A percentile compares a stretch with the other conserved stretches of the same genome.
These are phyloP conservation scores for Nepenthes mirabilis DNA, from an alignment of 148 eudicot species.

Conservation along the genomic window DNA sequence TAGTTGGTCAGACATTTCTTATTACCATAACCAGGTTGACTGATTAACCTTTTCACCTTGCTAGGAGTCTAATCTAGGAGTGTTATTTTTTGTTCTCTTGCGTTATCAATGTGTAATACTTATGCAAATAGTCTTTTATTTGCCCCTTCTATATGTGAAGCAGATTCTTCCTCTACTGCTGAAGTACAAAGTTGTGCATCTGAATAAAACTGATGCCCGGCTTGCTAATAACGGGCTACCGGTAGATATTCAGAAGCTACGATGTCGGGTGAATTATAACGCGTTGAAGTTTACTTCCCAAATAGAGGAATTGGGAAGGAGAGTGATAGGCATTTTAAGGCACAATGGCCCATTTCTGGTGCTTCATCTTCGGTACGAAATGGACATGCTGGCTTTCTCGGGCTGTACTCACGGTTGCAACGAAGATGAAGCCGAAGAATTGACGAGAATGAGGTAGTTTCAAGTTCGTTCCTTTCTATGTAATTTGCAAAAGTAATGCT, in stretches of 20 bases:
- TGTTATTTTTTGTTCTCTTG: background rate
- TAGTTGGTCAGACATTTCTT: conserved; percentile 76
- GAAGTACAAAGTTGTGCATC: conserved; percentile 56
- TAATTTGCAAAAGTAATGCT: background rate
- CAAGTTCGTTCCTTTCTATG: background rate
- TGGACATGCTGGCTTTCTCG: conserved; percentile 79
- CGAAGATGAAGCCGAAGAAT: conserved; percentile 42
- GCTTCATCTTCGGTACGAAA: conserved; percentile 70
- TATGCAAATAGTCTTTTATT: background rate
- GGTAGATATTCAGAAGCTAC: conserved; percentile 43
- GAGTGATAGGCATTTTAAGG: conserved; percentile 44
- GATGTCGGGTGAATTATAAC: conserved; percentile 53
- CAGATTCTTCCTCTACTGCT: conserved; percentile 61
- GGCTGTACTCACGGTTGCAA: conserved; percentile 69
- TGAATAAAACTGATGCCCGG: conserved; percentile 63
- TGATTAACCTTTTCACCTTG: no score
- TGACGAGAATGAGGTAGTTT: conserved; percentile 59
- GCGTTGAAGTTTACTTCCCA: conserved; percentile 55
- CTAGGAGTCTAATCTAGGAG: background rate
- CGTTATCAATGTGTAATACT: no score
- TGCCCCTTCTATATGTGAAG: conserved; percentile 1
- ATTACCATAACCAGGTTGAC: conserved; percentile 50
- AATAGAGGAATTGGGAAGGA: conserved; percentile 56
- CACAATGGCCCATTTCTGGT: conserved; percentile 50
- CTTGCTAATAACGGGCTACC: conserved; percentile 68